phyloP scores from a whole-genome alignment of 495 filamentous ascomycete genomes.

The Podospora pseudocomata region DNA sequence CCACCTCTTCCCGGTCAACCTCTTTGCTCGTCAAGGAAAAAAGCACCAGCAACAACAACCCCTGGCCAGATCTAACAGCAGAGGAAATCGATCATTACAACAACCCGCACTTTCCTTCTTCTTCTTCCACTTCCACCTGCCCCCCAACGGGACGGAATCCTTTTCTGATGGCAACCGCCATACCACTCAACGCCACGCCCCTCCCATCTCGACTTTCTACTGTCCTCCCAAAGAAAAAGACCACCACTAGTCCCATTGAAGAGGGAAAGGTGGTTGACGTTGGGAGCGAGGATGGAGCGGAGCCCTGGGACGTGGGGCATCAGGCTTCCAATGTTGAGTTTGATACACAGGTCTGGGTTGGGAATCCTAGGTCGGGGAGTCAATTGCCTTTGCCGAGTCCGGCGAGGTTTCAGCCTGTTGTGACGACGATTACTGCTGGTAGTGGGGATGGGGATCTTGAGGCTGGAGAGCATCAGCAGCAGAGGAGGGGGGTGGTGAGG shows the following conservation, averaged over 20 bases:
- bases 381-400: background rate
- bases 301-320: background rate
- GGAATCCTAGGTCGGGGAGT: background rate
- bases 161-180: background rate
- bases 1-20: background rate
- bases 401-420: background rate
- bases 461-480: conserved; percentile 3
- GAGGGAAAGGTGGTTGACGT: no score
- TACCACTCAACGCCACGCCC: background rate
- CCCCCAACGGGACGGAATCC: background rate
- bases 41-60: conserved; percentile 10
- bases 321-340: conserved; percentile 7
- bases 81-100: conserved; percentile 8
- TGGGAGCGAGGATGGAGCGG: no score
- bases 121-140: background rate
- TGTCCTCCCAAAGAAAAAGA: background rate
- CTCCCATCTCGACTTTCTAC: background rate
- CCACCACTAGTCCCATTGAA: background rate
- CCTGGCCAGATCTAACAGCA: conserved; percentile 26
- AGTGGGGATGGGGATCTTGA: background rate
- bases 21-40: background rate
- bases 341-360: conserved; percentile 14
- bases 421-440: background rate
- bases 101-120: background rate
- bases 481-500: conserved; percentile 7